Percentiles rank a stretch among this genome's conserved stretches.
phyloP scores from a whole-genome alignment of 495 filamentous ascomycete species.

The Xylaria flabelliformis region DNA sequence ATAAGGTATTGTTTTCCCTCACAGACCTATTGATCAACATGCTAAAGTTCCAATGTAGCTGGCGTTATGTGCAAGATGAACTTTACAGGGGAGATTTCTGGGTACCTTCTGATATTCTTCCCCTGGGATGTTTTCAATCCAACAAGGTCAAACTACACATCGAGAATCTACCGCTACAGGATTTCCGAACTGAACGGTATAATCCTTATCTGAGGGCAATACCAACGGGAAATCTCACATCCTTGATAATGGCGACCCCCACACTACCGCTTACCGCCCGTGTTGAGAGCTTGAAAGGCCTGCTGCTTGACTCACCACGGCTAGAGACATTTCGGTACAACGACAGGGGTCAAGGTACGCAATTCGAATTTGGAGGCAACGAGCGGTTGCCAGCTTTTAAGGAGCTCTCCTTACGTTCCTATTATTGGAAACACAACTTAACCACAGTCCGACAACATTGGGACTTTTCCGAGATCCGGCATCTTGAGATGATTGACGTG shows the following conservation, averaged over 20 bases:
- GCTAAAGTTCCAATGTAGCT: constrained; percentile 26
- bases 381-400: constrained; percentile 43
- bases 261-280: constrained; percentile 35
- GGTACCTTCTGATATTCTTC: constrained; percentile 34
- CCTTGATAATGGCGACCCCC: constrained; percentile 37
- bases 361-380: constrained; percentile 33
- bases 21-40: background rate
- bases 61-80: constrained; percentile 33
- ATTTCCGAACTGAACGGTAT: constrained; percentile 19
- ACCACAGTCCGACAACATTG: constrained; percentile 36
- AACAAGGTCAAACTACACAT: constrained; percentile 34
- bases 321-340: constrained; percentile 38
- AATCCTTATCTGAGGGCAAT: constrained; percentile 33
- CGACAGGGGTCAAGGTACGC: constrained; percentile 38
- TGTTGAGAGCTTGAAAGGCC: constrained; percentile 36
- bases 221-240: constrained; percentile 33
- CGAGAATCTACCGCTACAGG: constrained; percentile 36
- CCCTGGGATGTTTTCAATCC: constrained; percentile 16
- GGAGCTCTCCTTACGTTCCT: constrained; percentile 39
- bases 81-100: constrained; percentile 25
- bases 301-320: constrained; percentile 33
- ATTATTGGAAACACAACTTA: constrained; percentile 43
- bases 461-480: constrained; percentile 41
- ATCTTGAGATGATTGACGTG: constrained; percentile 38
- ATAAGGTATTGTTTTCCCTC: constrained; percentile 31